These are phyloP conservation scores for Kurtzmaniella cleridarum DNA, from an alignment of 805 yeast species.

Conservation along the genomic window DNA sequence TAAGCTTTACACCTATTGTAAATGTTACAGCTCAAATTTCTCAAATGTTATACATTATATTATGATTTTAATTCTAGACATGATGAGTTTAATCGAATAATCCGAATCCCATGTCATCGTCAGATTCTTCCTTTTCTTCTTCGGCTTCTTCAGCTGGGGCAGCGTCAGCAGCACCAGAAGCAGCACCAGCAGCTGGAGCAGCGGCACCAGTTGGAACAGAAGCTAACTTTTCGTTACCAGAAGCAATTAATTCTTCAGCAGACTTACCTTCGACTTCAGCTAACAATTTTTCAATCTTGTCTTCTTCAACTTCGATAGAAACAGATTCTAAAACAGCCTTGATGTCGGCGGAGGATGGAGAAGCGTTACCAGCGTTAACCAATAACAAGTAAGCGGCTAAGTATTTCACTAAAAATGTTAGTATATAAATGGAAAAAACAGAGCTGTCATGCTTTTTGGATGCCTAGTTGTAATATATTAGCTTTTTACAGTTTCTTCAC, in stretches of 20 bases:
- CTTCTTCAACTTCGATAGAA: conserved; percentile 31
- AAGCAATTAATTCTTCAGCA: conserved; percentile 32
- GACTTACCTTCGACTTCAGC: conserved; percentile 32
- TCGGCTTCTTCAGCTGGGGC: conserved; percentile 31
- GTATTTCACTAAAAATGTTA: conserved; percentile 36
- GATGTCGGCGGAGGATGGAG: conserved; percentile 40
- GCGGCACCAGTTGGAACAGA: conserved; percentile 31
- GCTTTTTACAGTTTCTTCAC: too few species aligned
- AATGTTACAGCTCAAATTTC: not conserved
- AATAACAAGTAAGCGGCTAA: conserved; percentile 44
- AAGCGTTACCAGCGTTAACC: conserved; percentile 41
- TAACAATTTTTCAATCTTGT: conserved; percentile 28
- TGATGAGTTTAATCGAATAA: conserved; percentile 80
- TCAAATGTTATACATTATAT: not conserved
- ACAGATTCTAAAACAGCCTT: conserved; percentile 36
- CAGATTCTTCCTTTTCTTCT: conserved; percentile 47
- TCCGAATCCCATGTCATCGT: conserved; percentile 89
- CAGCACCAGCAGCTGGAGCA: conserved; percentile 20
- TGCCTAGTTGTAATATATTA: too few species aligned
- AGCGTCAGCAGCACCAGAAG: conserved; percentile 17
- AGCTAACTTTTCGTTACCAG: conserved; percentile 32
- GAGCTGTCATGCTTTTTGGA: too few species aligned
- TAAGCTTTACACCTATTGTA: not conserved
- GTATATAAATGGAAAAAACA: too few species aligned
- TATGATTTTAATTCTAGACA: not conserved